Base-by-base conservation (phyloP, 1,284 basidiomycete genomes). In the Cryptococcus jaspeensis region DNA sequence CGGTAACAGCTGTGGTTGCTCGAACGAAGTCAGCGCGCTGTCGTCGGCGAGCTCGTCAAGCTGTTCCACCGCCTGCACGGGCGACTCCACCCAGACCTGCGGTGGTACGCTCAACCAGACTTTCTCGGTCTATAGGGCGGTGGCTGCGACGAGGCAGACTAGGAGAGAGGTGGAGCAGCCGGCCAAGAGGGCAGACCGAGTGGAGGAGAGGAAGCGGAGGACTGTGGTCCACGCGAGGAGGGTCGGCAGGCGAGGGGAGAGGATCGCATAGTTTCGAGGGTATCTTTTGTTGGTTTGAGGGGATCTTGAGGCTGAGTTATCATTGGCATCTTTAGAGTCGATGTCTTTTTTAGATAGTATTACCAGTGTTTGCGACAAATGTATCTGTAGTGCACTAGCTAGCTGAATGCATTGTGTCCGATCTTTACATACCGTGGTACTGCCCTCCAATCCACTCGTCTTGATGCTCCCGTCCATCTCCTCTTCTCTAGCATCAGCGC, bases 51-150 rank as follows among this genome's bases (percentile, higher is more conserved):
- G 54, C 5, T 57, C 62, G 9, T 18, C 47, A 0, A 53, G 49
- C 7, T 76, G 73, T 56, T 53, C 38, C 37, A 66, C 52, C 23
- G 55, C 62, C 0, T 75, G 73, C 48, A 50, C 60, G 0, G 71
- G 70, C 20, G 68, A 70, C 39, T 18, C 20, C 1, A 52, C 47
- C 8, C 52, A 50, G 15, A 56, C 25, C n/a, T 76, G 72, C 53
- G 74, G 74, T n/a, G 62, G 59, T 11, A 49, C 55, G 23, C 22
- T 36, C 44, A 28, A 18, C 44, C 45, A 40, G 44, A 50, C 50
- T 20, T 60, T 53, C 50, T 56, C 47, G 6, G 47, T 55, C 11
- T 55, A 47, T 53, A 48, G 39, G 45, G 59, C 59, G 25, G 41
- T 40, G 38, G 55, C 59, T 22, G 59, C 59, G 12, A 28, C 32